Percentiles rank a stretch among this genome's conserved stretches.
These are phyloP conservation scores for Thielaviopsis populi DNA, from an alignment of 2,329 filamentous ascomycete genomes.

Conservation along the genomic window DNA sequence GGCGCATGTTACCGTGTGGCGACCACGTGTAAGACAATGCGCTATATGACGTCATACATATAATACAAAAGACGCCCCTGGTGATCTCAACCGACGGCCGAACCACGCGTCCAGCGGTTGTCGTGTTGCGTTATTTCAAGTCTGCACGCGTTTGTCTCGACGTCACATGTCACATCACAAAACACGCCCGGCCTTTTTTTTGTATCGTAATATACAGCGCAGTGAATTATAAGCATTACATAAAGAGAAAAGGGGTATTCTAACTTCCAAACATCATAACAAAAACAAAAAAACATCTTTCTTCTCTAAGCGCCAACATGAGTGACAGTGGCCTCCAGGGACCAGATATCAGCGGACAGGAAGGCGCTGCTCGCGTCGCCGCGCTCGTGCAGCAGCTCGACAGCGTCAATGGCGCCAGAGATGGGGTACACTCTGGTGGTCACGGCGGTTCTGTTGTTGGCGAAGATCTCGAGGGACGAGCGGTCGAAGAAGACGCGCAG, in stretches of 20 bases:
- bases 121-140: too few species aligned
- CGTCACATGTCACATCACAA: too few species aligned
- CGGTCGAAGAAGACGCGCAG: slow-evolving; percentile 19
- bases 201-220: not conserved
- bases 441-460: slow-evolving; percentile 19
- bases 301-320: not conserved
- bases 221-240: not conserved
- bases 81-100: too few species aligned
- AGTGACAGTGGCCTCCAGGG: slow-evolving; percentile 6
- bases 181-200: too few species aligned
- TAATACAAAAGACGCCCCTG: too few species aligned
- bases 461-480: slow-evolving; percentile 19
- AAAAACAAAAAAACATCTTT: not conserved
- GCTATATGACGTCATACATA: too few species aligned
- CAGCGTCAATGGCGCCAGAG: slow-evolving; percentile 14
- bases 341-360: slow-evolving; percentile 14
- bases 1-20: too few species aligned
- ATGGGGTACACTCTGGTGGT: slow-evolving; percentile 19
- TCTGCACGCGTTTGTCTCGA: too few species aligned
- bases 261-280: slow-evolving; percentile 2
- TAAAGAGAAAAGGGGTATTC: not conserved
- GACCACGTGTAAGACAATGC: too few species aligned
- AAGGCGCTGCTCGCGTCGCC: slow-evolving; percentile 8
- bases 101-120: too few species aligned
- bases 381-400: slow-evolving; percentile 18